phyloP scores from a whole-genome alignment of 176 grass and related monocot genomes.

The Oryza longistaminata region DNA sequence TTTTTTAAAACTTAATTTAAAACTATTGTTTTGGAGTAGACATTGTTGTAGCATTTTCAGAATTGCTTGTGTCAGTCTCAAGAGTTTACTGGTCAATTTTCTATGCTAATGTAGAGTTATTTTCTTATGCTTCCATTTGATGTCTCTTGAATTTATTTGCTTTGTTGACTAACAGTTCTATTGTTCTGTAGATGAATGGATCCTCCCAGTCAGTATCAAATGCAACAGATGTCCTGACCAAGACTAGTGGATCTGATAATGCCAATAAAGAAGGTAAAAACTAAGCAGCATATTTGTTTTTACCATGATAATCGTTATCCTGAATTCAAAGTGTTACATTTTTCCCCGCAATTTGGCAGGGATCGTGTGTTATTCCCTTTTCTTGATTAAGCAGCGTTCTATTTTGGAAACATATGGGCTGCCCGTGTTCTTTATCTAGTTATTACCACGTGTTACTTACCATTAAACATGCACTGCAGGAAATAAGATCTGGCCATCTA shows the following conservation, averaged over 20 bases:
- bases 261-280: constrained; percentile 55
- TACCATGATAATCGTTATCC: neutral
- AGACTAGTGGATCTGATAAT: constrained; percentile 34
- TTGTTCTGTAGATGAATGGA: constrained; percentile 41
- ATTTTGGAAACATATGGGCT: neutral
- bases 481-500: constrained; percentile 34
- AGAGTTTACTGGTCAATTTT: neutral
- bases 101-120: neutral
- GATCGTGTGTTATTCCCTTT: neutral
- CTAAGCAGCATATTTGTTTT: constrained; percentile 15
- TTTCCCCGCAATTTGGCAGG: neutral
- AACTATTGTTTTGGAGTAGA: constrained; percentile 18
- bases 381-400: neutral
- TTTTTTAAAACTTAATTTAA: neutral
- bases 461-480: constrained; percentile 20
- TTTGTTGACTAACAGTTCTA: neutral
- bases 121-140: constrained; percentile 16
- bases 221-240: constrained; percentile 64
- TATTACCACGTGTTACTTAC: constrained; percentile 22
- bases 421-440: neutral
- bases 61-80: neutral
- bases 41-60: neutral
- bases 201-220: constrained; percentile 38
- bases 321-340: neutral
- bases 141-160: constrained; percentile 24